Percentiles rank a stretch among this genome's conserved stretches.
phyloP scores from a whole-genome alignment of 2,329 filamentous ascomycete genomes.

The Fusarium sp. region DNA sequence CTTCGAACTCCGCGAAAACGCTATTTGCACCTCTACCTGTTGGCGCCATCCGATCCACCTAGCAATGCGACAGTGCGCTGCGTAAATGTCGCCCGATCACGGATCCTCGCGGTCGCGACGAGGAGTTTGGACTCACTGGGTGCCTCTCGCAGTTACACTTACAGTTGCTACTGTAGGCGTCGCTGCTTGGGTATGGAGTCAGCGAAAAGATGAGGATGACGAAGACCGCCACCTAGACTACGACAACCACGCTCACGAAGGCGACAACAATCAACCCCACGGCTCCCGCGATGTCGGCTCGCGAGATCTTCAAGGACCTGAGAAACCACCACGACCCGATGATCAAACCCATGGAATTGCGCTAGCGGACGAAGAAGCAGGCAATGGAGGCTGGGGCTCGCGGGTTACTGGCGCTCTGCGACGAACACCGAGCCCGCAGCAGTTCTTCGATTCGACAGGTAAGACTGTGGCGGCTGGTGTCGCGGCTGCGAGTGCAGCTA shows the following conservation, averaged over 20 bases:
- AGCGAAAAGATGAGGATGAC: conserved; percentile 81
- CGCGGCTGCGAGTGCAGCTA: conserved; percentile 83
- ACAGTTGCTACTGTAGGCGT: conserved; percentile 88
- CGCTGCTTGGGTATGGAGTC: conserved; percentile 94
- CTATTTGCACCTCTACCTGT: conserved; percentile 39
- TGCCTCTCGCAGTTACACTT: conserved; percentile 87
- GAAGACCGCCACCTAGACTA: conserved; percentile 66
- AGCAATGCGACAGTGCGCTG: conserved; percentile 54
- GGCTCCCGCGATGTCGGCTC: conserved; percentile 53
- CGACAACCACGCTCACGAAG: conserved; percentile 64
- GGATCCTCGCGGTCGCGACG: conserved; percentile 71
- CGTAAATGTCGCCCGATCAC: conserved; percentile 72
- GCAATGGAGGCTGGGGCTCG: conserved; percentile 72
- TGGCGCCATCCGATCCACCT: conserved; percentile 40
- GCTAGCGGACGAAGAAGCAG: conserved; percentile 48
- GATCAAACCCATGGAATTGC: conserved; percentile 59
- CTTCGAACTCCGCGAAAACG: conserved; percentile 23
- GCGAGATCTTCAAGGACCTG: conserved; percentile 52
- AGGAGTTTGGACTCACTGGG: conserved; percentile 83
- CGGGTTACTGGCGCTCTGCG: conserved; percentile 85
- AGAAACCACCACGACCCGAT: conserved; percentile 56
- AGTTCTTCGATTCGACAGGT: conserved; percentile 86
- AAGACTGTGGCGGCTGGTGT: conserved; percentile 85
- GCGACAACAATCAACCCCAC: conserved; percentile 66
- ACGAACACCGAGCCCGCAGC: conserved; percentile 87